Percentiles rank a stretch among this genome's conserved stretches.
These are phyloP conservation scores for Candida tetrigidarum DNA, from an alignment of 1,139 yeast species.

Conservation along the genomic window DNA sequence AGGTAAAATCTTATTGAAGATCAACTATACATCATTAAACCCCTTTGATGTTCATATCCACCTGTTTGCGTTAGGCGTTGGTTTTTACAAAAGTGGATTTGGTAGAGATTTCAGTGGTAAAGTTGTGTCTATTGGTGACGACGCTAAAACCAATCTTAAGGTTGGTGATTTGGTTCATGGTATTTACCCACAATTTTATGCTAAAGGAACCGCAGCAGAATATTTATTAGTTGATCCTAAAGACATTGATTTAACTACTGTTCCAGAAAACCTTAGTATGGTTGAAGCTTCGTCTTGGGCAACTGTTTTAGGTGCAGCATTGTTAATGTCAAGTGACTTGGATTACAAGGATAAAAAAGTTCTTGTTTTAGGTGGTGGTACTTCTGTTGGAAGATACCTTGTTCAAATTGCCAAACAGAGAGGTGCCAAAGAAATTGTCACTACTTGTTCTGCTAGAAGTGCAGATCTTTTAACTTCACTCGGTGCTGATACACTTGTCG, in stretches of 20 bases:
- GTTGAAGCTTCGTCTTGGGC: slow-evolving; percentile 66
- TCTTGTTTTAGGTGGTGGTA: slow-evolving; percentile 72
- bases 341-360: slow-evolving; percentile 31
- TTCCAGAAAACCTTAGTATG: slow-evolving; percentile 52
- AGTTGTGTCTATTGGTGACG: slow-evolving; percentile 58
- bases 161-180: slow-evolving; percentile 75
- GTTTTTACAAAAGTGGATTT: slow-evolving; percentile 38
- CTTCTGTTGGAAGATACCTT: slow-evolving; percentile 69
- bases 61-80: slow-evolving; percentile 35
- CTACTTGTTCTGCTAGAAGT: slow-evolving; percentile 38
- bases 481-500: slow-evolving; percentile 58
- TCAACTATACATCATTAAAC: slow-evolving; percentile 62
- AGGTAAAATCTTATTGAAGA: slow-evolving; percentile 58
- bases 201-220: slow-evolving; percentile 55
- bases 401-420: slow-evolving; percentile 60
- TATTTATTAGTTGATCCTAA: slow-evolving; percentile 45
- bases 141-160: slow-evolving; percentile 30
- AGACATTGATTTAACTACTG: slow-evolving; percentile 39
- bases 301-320: slow-evolving; percentile 62
- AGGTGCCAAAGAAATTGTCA: slow-evolving; percentile 50
- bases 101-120: slow-evolving; percentile 76
- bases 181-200: slow-evolving; percentile 44
- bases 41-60: slow-evolving; percentile 67
- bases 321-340: slow-evolving; percentile 35
- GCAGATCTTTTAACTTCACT: slow-evolving; percentile 41